Evolutionary conservation across 2,329 filamentous ascomycete genomes (phyloP).

Genomic region (Stagonosporopsis tanaceti): DNA sequence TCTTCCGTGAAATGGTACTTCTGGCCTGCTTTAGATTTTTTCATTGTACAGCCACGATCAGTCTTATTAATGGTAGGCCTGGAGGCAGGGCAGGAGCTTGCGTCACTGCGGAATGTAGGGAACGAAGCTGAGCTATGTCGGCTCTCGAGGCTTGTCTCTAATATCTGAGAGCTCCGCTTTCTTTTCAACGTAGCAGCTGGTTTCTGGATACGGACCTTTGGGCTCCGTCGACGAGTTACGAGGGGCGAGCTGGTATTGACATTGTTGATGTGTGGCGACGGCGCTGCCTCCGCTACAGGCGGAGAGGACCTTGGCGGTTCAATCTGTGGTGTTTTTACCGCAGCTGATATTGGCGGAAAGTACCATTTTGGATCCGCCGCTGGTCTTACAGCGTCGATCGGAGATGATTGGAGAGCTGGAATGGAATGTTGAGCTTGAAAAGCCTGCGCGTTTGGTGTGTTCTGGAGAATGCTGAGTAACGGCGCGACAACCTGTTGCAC

Average conservation of each 20-base stretch:
- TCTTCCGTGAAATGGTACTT: constrained; percentile 41
- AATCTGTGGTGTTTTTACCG: neutral
- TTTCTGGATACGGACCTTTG: constrained; percentile 24
- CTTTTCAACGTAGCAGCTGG: neutral
- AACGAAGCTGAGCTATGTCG: neutral
- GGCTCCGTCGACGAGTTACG: constrained; percentile 20
- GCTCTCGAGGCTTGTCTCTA: neutral
- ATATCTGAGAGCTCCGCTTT: neutral
- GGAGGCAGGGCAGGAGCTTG: neutral
- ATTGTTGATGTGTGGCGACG: neutral
- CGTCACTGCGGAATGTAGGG: neutral
- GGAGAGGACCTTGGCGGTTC: constrained; percentile 2
- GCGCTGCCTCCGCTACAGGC: neutral
- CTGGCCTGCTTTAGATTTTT: neutral
- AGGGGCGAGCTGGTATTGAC: constrained; percentile 5
- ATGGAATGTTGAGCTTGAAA: constrained; percentile 7
- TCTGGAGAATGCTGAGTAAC: constrained; percentile 27
- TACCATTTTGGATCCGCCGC: constrained; percentile 41
- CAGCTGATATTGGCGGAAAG: constrained; percentile 27
- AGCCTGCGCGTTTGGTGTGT: constrained; percentile 15
- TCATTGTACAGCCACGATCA: no score
- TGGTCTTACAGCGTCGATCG: constrained; percentile 26
- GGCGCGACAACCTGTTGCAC: constrained; percentile 37
- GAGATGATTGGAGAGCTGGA: constrained; percentile 14
- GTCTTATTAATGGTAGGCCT: neutral